Evolutionary conservation across 306 rosid genomes (phyloP).

Genomic region (Fragaria iinumae): DNA sequence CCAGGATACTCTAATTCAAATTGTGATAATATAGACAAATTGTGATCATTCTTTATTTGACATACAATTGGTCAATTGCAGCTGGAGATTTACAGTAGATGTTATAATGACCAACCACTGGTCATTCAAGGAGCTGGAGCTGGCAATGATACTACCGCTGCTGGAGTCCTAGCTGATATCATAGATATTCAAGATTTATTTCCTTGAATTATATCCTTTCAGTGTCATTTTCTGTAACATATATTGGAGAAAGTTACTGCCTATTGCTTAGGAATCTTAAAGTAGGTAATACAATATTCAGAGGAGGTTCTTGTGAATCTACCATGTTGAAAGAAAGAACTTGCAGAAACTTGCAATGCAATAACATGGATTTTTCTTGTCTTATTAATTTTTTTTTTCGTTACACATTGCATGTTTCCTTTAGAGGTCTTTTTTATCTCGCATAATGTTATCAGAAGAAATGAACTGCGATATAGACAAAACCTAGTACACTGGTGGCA

Average conservation of each 20-base stretch:
- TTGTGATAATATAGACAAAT: background rate
- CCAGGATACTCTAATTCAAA: background rate
- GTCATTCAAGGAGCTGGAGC: slow-evolving; percentile 99
- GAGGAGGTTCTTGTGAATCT: background rate
- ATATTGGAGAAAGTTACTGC: background rate
- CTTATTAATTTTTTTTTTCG: background rate
- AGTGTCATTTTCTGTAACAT: background rate
- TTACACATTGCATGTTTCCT: background rate
- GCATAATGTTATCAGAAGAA: background rate
- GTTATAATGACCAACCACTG: slow-evolving; percentile 71
- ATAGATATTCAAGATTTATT: slow-evolving; percentile 77
- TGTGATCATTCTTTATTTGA: slow-evolving; percentile 12
- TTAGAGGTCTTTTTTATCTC: background rate
- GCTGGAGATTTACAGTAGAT: slow-evolving; percentile 82
- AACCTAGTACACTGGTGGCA: too few species aligned
- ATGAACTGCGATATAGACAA: background rate
- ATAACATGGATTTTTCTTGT: background rate
- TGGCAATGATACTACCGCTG: slow-evolving; percentile 92
- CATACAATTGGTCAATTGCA: slow-evolving; percentile 34
- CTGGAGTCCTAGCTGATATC: slow-evolving; percentile 95
- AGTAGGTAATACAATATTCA: background rate
- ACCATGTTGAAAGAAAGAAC: background rate
- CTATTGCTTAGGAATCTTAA: background rate
- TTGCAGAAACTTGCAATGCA: background rate
- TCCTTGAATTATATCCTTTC: slow-evolving; percentile 63